These are phyloP conservation scores for Leishmania mexicana DNA, from an alignment of 208 protist genomes.

Conservation along the genomic window DNA sequence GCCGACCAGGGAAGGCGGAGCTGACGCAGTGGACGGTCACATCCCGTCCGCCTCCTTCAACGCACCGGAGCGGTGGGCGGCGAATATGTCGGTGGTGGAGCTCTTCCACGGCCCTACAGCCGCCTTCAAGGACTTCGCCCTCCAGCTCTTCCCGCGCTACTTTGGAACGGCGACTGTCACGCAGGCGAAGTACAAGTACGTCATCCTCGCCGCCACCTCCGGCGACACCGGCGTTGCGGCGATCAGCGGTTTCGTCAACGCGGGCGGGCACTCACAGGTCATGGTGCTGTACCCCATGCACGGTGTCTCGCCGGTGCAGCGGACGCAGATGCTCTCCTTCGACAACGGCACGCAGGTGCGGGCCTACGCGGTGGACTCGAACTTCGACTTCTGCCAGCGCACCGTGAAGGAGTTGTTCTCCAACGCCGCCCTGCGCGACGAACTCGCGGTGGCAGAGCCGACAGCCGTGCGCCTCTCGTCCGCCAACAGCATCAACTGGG, in stretches of 20 bases:
- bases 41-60: conserved; percentile 14
- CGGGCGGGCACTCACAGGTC: conserved; percentile 61
- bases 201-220: conserved; percentile 91
- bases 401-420: conserved; percentile 92
- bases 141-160: conserved; percentile 90
- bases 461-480: conserved; percentile 79
- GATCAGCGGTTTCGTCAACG: conserved; percentile 87
- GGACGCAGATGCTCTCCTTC: conserved; percentile 86
- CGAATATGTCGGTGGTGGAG: conserved; percentile 69
- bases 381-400: conserved; percentile 94
- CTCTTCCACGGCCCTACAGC: conserved; percentile 91
- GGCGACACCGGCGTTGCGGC: conserved; percentile 90
- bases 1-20: not conserved
- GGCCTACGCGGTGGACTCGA: conserved; percentile 67
- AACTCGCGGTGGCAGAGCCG: conserved; percentile 45
- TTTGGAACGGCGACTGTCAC: conserved; percentile 57
- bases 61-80: conserved; percentile 33
- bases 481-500: conserved; percentile 98
- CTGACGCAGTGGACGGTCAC: not conserved
- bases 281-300: conserved; percentile 88
- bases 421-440: conserved; percentile 70
- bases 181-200: conserved; percentile 40
- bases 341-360: conserved; percentile 74
- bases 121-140: conserved; percentile 92
- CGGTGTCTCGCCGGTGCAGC: conserved; percentile 86